Base-by-base conservation (phyloP, 2,329 filamentous ascomycete species). In the Corynespora cassiicola region DNA sequence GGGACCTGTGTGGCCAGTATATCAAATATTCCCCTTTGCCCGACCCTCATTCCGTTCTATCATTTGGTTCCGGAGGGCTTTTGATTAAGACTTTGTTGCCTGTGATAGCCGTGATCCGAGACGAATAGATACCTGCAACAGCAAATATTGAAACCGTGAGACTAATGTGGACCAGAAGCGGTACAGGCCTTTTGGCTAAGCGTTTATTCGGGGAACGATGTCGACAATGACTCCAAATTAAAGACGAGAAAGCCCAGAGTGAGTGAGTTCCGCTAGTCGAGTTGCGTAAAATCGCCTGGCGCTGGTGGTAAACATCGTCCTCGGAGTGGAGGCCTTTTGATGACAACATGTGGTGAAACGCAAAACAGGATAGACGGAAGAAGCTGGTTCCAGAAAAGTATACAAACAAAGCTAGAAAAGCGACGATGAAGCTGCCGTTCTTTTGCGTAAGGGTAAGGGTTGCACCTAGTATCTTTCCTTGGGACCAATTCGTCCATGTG, bases 361-460 rank as follows among this genome's bases (percentile, higher is more conserved):
- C 20, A 24, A 61, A 68, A 8, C 54, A 58, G 12, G 52, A 17
- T 8, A 67, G 56, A n/a, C 51, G 40, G 55, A 58, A 68, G 19
- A 69, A 57, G 33, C 55, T 50, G 1, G 43, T 46, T 1, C 56
- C 53, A 2, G 56, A 40, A 10, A 61, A 20, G 1, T 45, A 47
- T 10, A 65, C 47, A 36, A 69, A 69, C 10, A 65, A 52, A 9
- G 68, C 63, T 1, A 66, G 21, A 35, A 68, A 68, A 5, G 64
- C 61, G 16, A 65, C 60, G 11, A 70, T 40, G 2, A 70, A 32
- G n/a, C 50, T 59, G 5, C 60, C 68, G 30, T 65, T 47, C 2
- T 42, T 38, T 5, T 47, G 45, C 1, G 38, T 52, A 0, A 69
- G 43, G 1, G 68, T 71, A 10, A 69, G 38, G 0, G 66, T 71